Percentiles rank a stretch among this genome's conserved stretches.
Evolutionary conservation across 805 yeast species (phyloP).

Genomic region (Pichia phayaonensis): DNA sequence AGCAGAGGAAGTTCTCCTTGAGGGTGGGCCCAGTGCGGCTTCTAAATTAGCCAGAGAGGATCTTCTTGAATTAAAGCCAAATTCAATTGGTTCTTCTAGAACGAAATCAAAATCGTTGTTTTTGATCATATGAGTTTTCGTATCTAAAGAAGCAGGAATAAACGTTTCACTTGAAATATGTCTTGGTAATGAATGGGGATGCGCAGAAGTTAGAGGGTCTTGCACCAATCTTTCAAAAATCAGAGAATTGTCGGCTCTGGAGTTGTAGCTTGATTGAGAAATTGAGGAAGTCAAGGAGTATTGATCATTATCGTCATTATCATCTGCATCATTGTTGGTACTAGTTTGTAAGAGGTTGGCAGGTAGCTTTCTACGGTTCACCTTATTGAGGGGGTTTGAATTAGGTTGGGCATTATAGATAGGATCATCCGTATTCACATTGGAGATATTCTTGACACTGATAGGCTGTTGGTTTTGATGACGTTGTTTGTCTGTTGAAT

Average conservation of each 20-base stretch:
- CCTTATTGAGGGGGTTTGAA: not conserved
- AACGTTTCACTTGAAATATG: conserved; percentile 41
- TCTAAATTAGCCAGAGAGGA: conserved; percentile 46
- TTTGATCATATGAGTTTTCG: conserved; percentile 36
- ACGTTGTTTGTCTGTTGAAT: not conserved
- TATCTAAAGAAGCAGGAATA: conserved; percentile 50
- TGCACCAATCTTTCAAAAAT: conserved; percentile 66
- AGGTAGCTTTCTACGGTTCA: conserved; percentile 8
- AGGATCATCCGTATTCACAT: not conserved
- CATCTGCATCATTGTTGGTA: not conserved
- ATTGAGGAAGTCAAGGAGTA: conserved; percentile 10
- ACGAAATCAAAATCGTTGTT: conserved; percentile 14
- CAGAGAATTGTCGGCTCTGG: conserved; percentile 29
- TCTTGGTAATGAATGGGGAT: conserved; percentile 26
- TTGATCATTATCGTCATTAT: conserved; percentile 9
- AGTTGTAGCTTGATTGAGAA: conserved; percentile 7
- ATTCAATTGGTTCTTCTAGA: conserved; percentile 35
- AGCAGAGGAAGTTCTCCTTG: conserved; percentile 10
- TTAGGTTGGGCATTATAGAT: not conserved
- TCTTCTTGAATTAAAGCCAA: conserved; percentile 40
- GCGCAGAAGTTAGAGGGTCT: conserved; percentile 37
- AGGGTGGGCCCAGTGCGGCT: conserved; percentile 21
- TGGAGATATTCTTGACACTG: not conserved
- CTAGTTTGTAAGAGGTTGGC: conserved; percentile 16
- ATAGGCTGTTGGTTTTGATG: not conserved